Percentiles rank a stretch among this genome's conserved stretches.
These are phyloP conservation scores for Erythrobasidium hasegawianum DNA, from an alignment of 1,284 basidiomycete genomes.

Conservation along the genomic window DNA sequence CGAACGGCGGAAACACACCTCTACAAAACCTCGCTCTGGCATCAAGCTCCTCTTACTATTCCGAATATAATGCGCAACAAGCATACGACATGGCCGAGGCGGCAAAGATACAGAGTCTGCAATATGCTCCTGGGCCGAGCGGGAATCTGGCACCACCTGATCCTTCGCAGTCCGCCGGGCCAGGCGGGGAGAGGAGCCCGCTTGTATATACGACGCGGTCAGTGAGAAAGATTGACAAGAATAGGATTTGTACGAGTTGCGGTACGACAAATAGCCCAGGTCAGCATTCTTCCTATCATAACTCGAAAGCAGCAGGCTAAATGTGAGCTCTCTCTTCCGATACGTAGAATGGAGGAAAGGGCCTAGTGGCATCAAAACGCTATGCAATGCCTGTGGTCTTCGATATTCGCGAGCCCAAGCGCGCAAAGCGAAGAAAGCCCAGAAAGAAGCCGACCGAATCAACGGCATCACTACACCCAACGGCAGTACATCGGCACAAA, in stretches of 20 bases:
- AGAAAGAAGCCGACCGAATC: slow-evolving; percentile 17
- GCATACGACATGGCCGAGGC: background rate
- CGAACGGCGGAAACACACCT: background rate
- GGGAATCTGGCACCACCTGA: background rate
- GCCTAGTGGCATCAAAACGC: slow-evolving; percentile 73
- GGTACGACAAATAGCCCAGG: slow-evolving; percentile 43
- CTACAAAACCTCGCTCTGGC: slow-evolving; percentile 30
- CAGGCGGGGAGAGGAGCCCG: background rate
- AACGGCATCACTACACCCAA: background rate
- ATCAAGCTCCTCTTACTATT: slow-evolving; percentile 26
- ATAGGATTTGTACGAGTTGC: slow-evolving; percentile 46
- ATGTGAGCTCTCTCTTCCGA: background rate
- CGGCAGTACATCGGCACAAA: background rate
- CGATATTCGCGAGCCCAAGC: slow-evolving; percentile 52
- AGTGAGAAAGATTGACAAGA: slow-evolving; percentile 29
- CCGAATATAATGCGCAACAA: slow-evolving; percentile 23
- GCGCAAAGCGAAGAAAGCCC: slow-evolving; percentile 28
- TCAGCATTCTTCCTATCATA: background rate
- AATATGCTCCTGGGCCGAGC: background rate
- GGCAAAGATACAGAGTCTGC: background rate
- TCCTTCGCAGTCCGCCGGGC: background rate
- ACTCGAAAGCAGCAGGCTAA: background rate
- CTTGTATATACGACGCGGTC: background rate
- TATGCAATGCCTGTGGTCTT: slow-evolving; percentile 81
- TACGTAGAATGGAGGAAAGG: slow-evolving; percentile 50